Conservation (phyloP, 139 green algal species). For the Tetraselmis striata region DNA sequence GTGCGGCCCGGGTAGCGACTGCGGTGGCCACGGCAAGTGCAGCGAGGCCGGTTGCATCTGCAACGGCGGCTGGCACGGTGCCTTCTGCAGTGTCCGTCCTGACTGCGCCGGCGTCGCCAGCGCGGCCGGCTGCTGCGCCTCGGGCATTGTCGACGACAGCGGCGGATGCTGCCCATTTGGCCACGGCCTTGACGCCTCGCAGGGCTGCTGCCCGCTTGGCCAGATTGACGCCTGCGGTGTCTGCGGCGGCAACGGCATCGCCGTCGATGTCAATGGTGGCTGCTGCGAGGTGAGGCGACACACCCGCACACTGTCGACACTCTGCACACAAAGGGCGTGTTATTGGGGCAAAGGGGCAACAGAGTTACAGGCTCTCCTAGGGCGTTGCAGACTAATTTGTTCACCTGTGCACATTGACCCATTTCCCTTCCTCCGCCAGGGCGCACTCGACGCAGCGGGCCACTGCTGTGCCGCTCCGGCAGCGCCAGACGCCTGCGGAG, state of each 20-base stretch:
- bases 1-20: neutral
- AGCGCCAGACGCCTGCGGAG: neutral
- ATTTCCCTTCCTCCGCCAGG: neutral
- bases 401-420: too few species aligned
- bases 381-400: too few species aligned
- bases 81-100: neutral
- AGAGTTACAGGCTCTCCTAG: too few species aligned
- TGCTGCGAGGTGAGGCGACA: conserved; percentile 32
- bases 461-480: neutral
- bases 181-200: conserved; percentile 23
- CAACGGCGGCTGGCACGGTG: neutral
- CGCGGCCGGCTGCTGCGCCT: conserved; percentile 22
- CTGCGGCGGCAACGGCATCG: conserved; percentile 29
- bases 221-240: conserved; percentile 40
- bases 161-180: conserved; percentile 29
- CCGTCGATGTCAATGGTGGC: conserved; percentile 28
- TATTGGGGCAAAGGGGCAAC: too few species aligned
- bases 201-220: conserved; percentile 28
- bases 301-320: too few species aligned
- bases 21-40: neutral
- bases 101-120: neutral
- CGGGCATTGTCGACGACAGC: conserved; percentile 17
- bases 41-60: neutral
- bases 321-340: too few species aligned
- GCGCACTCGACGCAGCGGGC: neutral